Base-by-base conservation (phyloP, 441 rosid species). In the Eugenia klotzschiana region DNA sequence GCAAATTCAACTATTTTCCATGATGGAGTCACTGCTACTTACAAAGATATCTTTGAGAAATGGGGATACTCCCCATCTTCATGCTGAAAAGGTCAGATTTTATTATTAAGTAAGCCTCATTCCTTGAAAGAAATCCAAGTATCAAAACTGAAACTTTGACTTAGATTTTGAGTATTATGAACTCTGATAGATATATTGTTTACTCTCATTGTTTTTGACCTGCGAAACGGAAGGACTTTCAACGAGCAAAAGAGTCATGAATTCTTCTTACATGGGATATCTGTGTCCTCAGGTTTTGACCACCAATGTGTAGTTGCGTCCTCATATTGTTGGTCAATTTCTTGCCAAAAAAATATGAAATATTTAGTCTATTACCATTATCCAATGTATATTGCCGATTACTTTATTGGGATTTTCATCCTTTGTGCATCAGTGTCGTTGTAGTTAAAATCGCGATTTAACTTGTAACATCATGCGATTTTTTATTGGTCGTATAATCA, bases 31-130 rank as follows among this genome's bases (percentile, higher is more conserved):
- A 81, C 92, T 97, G 55, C 89, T 97, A 52, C 83, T 93, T 54
- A 93, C 87, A 93, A 95, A 94, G 89, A 96, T 86, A 91, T 90
- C 91, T 87, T 84, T 92, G 81, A 85, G 87, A 77, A 91, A 88
- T 84, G 96, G 95, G 83, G 95, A 93, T 87, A 86, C 96, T 89
- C 90, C 87, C 80, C 89, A 92, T 86, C 52, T 80, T 83, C 95
- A 94, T 85, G 84, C 86, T 84, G 92, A 91, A 84, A 97, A 92
- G 96, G 99, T 94, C 49, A 82, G 82, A 53, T 86, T 85, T 81
- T 82, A 85, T 51, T 43, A 22, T 79, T 43, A 77, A 43, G 51
- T 37, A 41, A 40, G 25, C 49, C 33, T 53, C 40, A 51, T 57
- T 41, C 53, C 29, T 73, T 3, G 2, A 14, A 13, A 81, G 37